These are phyloP conservation scores for Vitis hybrid DNA, from an alignment of 177 flowering plant species.

Conservation along the genomic window DNA sequence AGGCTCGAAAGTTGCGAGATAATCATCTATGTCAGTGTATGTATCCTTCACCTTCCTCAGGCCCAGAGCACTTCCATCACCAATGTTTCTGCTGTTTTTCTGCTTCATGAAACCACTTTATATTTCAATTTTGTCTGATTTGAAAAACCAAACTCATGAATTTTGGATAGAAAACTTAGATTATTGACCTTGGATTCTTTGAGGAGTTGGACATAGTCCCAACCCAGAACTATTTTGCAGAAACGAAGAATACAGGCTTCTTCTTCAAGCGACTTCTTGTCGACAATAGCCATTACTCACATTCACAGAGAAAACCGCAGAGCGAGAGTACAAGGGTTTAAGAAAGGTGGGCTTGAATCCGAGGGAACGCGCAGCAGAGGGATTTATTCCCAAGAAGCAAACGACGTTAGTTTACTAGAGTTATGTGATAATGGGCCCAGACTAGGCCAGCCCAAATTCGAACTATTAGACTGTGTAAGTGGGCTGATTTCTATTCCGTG, in stretches of 20 bases:
- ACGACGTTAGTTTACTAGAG: too few species aligned
- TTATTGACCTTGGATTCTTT: slow-evolving; percentile 36
- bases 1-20: slow-evolving; percentile 75
- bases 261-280: slow-evolving; percentile 39
- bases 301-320: too few species aligned
- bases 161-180: background rate
- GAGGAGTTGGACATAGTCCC: slow-evolving; percentile 79
- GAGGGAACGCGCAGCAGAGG: too few species aligned
- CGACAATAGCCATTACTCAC: slow-evolving; percentile 49
- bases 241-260: slow-evolving; percentile 50
- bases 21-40: slow-evolving; percentile 67
- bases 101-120: slow-evolving; percentile 10
- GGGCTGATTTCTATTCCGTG: too few species aligned
- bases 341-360: too few species aligned
- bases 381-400: too few species aligned
- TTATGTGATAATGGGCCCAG: too few species aligned
- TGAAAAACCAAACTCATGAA: too few species aligned
- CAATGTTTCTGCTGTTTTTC: slow-evolving; percentile 25
- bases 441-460: too few species aligned
- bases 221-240: slow-evolving; percentile 65
- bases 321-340: too few species aligned
- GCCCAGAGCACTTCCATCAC: slow-evolving; percentile 27
- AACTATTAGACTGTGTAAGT: too few species aligned
- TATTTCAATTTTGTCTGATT: too few species aligned
- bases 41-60: slow-evolving; percentile 59